These are phyloP conservation scores for Orbilia quercus DNA, from an alignment of 2,329 filamentous ascomycete genomes.

Conservation along the genomic window DNA sequence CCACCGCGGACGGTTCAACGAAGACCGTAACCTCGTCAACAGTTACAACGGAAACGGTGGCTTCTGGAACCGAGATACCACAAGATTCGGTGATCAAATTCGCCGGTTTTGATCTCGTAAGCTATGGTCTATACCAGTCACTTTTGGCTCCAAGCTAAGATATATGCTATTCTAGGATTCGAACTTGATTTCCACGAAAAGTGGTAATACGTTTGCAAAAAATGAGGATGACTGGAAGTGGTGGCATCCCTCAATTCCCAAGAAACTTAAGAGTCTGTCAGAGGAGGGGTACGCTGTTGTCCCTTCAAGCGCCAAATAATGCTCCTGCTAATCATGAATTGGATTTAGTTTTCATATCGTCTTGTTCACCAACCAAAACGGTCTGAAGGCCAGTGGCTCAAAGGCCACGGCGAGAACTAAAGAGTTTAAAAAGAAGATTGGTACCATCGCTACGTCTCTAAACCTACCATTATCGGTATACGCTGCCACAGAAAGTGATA, in stretches of 20 bases:
- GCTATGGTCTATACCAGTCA: constrained; percentile 39
- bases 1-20: neutral
- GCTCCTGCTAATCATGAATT: neutral
- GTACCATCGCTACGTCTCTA: constrained; percentile 71
- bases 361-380: constrained; percentile 89
- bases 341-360: constrained; percentile 75
- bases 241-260: constrained; percentile 82
- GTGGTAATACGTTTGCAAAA: constrained; percentile 80
- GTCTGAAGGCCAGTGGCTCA: constrained; percentile 77
- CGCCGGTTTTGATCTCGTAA: constrained; percentile 76
- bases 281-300: constrained; percentile 71
- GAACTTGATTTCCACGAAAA: constrained; percentile 82
- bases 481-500: constrained; percentile 80
- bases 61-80: constrained; percentile 57
- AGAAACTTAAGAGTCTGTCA: constrained; percentile 74
- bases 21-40: constrained; percentile 9
- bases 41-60: constrained; percentile 3
- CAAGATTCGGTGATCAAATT: constrained; percentile 69
- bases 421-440: constrained; percentile 76
- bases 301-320: constrained; percentile 19
- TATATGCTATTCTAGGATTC: constrained; percentile 72
- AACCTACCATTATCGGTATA: constrained; percentile 83
- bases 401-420: constrained; percentile 74
- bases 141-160: constrained; percentile 45
- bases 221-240: constrained; percentile 88